Base-by-base conservation (phyloP, 306 rosid genomes). In the Aeschynomene evenia region DNA sequence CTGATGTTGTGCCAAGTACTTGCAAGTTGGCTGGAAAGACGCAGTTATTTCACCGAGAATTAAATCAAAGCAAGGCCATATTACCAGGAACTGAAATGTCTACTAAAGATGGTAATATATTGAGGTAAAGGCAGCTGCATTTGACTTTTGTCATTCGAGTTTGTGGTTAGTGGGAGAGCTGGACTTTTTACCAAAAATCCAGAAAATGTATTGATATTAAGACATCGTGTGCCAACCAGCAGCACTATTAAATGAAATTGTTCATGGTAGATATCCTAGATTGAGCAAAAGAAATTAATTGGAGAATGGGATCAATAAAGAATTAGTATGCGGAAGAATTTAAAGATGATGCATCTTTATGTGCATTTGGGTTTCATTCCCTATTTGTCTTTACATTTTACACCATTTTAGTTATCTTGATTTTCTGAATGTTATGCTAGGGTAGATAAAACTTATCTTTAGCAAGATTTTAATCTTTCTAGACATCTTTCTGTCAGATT, bases 41-140 rank as follows among this genome's bases (percentile, higher is more conserved):
- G 62, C 78, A 4, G 39, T 76, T 73, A 29, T 54, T 28, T 70
- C 68, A 39, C 1, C 71, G 78, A 69, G 88, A 77, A 76, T 85
- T 57, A 73, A 79, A 80, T 75, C 77, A 59, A 74, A 52, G 54
- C 64, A 83, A 83, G 62, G 50, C 67, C 51, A 70, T 66, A 49
- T 33, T 77, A 23, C 68, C 66, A 50, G 84, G 83, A 80, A 75
- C 68, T 59, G 83, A 58, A 64, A 77, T 50, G 74, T 69, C 64
- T 28, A 46, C 42, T 50, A 70, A 76, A 57, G 81, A 28, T 62
- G 78, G 73, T 26, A 45, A 62, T 56, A 34, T 73, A 75, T 80
- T 66, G 24, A 63, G 94, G 91, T 93, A 65, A n/a, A 71, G 78
- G 53, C 16, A 69, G 46, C 76, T 36, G 5, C 36, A 33, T 9